A percentile compares a stretch with the other conserved stretches of the same genome.
These are phyloP conservation scores for Hyphopichia homilentoma DNA, from an alignment of 805 yeast genomes.

Conservation along the genomic window DNA sequence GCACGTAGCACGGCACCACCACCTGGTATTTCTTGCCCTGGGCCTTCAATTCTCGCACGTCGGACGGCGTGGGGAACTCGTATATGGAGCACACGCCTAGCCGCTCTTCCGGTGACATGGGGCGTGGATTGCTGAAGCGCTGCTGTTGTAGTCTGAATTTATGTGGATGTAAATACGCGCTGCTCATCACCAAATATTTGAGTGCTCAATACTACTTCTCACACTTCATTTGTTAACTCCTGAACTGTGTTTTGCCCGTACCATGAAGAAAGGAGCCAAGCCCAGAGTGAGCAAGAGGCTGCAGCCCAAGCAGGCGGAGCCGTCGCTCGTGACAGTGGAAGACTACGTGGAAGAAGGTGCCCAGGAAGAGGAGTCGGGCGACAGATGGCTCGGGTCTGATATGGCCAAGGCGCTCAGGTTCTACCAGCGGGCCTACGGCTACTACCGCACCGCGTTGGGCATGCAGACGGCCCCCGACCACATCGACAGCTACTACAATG, in stretches of 20 bases:
- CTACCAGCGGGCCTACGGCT: constrained; percentile 52
- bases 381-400: constrained; percentile 68
- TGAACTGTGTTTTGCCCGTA: no score
- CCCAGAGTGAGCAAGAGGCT: constrained; percentile 4
- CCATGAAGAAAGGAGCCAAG: neutral
- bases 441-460: constrained; percentile 37
- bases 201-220: no score
- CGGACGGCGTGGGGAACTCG: constrained; percentile 6
- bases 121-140: no score
- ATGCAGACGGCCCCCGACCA: constrained; percentile 8
- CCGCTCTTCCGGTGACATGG: no score
- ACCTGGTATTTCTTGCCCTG: constrained; percentile 4
- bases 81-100: constrained; percentile 2
- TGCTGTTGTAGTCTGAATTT: no score
- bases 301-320: constrained; percentile 6
- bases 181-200: no score
- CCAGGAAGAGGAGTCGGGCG: constrained; percentile 69
- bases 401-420: constrained; percentile 60
- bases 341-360: constrained; percentile 57
- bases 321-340: constrained; percentile 40
- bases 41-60: neutral
- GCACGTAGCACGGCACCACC: constrained; percentile 9
- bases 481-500: constrained; percentile 55
- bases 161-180: no score
- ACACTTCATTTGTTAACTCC: no score